Evolutionary conservation across 768 basidiomycete species (phyloP), one percentile per base, ranked within the genome.

Genomic region (Russula virescens): DNA sequence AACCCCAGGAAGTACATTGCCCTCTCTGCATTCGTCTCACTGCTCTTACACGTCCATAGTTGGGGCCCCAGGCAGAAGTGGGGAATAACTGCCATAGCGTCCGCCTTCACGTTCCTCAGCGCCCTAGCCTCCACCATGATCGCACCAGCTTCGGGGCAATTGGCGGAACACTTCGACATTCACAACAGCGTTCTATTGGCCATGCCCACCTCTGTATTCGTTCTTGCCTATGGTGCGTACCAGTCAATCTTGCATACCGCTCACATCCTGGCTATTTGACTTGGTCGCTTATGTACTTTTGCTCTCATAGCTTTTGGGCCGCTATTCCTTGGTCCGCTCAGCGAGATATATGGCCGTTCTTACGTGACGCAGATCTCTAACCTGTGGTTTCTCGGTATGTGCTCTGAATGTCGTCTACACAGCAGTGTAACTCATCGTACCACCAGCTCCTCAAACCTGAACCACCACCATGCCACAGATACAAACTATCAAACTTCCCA

Each of bases 111-210:
- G 0, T 86, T 87, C 68, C 84, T 87, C 23, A 77, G 75, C 2
- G 84, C 88, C 0, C 76, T 90, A 0, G 83, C 88, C 0, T 91
- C 89, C 5, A 82, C 87, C 5, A 89, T 89, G 83, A 75, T 90
- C 1, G 85, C 89, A 0, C 88, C 89, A 0, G 88, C 88, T 0
- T 74, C 78, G 0, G 62, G 65, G 5, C 78, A 83, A 57, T 68
- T 91, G 0, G 84, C 77, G 2, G 61, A 70, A 3, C 71, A 82
- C 21, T 85, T 91, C 63, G 77, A 81, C 1, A 79, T 89, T 26
- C 83, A 78, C 10, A 7, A 16, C 38, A 38, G 2, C 10, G 38
- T 38, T 5, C 13, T 38, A 11, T 11, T 38, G 5, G 8, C 38
- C 38, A 38, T 38, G 38, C 5, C 38, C 38, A 38, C 13, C 38